Evolutionary conservation across 257 asterid species (phyloP), one percentile per base, ranked within the genome.

Genomic region (Solanum virginianum): DNA sequence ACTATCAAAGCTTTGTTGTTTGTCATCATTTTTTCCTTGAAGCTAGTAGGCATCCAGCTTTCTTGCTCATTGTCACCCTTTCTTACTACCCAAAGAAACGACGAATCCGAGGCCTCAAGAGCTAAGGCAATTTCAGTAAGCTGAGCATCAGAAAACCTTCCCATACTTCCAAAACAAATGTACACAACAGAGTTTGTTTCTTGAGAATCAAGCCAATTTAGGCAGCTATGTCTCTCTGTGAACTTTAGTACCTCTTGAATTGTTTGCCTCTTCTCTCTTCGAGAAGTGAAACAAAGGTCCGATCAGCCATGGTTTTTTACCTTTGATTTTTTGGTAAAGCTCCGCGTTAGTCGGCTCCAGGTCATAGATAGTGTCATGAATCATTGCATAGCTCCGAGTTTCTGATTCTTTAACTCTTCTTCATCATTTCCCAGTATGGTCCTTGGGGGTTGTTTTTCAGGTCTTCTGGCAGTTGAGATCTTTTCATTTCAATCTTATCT

Each of bases 221-320:
- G 10, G 32, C 90, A 53, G 13, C 41, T 15, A 22, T 45, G 60
- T 54, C 11, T 60, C 22, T n/a, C 84, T 77, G n/a, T 51, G 17
- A 51, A 49, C 1, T 14, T 4, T 9, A 24, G 17, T 51, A 20
- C 18, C 3, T 59, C n/a, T 75, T 29, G 56, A 9, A 4, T 72
- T 79, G 36, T 1, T 12, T 6, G 65, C 16, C 41, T 56, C 70
- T 18, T 75, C 85, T 39, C 75, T 55, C 65, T 72, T 66, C 60
- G 80, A 85, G 55, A 86, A 88, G 32, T 57, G 81, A 66, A 86
- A 88, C 49, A 87, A 87, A 70, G 90, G 91, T 26, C 88, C 91
- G 6, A 89, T 83, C 0, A 57, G 41, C 86, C 86, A 85, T 8
- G 11, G n/a, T 0, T 75, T 89, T 55, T 65, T 71, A 18, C 90